These are phyloP conservation scores for Globisporangium cylindrosporum DNA, from an alignment of 352 stramenopile species.

Conservation along the genomic window DNA sequence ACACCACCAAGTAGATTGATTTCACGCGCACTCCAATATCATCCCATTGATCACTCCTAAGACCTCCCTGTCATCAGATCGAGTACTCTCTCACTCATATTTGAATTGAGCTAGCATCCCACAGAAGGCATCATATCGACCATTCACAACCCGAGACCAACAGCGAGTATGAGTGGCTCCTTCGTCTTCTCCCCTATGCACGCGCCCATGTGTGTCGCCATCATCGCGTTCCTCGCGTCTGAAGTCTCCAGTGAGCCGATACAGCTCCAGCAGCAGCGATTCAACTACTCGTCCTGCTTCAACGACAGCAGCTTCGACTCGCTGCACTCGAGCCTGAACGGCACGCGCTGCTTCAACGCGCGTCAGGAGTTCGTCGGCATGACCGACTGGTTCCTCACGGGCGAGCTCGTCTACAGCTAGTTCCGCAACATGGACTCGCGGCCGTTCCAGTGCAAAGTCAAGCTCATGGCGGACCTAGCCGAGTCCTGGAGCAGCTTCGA, in stretches of 20 bases:
- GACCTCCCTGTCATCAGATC: not conserved
- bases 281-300: not conserved
- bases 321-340: not conserved
- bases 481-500: not conserved
- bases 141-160: not conserved
- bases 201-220: not conserved
- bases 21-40: not conserved
- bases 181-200: not conserved
- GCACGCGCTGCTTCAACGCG: not conserved
- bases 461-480: not conserved
- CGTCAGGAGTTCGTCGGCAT: conserved; percentile 1
- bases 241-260: not conserved
- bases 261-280: not conserved
- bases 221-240: not conserved
- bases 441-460: conserved; percentile 1
- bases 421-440: not conserved
- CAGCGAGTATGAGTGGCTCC: not conserved
- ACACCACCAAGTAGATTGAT: not conserved
- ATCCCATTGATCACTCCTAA: not conserved
- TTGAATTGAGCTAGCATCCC: too few relatives aligned
- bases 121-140: too few relatives aligned
- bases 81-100: not conserved
- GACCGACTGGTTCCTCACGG: conserved; percentile 1
- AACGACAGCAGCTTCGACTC: conserved; percentile 6
- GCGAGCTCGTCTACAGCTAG: not conserved